Conservation (phyloP, 768 basidiomycete species). For the Lactarius quietus region DNA sequence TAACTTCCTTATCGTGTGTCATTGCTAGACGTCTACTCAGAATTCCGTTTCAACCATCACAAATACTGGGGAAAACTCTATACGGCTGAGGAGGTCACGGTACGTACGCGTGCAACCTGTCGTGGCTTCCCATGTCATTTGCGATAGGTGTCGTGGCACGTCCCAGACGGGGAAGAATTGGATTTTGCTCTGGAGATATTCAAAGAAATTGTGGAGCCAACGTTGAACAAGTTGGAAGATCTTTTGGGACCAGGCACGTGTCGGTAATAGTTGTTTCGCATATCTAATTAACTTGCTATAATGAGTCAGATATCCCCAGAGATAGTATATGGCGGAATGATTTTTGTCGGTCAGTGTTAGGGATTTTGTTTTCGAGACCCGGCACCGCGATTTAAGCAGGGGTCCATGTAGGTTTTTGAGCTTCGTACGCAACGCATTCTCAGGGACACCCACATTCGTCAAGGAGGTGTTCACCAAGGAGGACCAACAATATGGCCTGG, state of each 20-base stretch:
- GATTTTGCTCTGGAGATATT: constrained; percentile 71
- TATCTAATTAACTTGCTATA: constrained; percentile 3
- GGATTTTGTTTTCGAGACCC: background rate
- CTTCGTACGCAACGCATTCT: constrained; percentile 69
- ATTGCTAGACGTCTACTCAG: constrained; percentile 35
- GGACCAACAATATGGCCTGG: constrained; percentile 41
- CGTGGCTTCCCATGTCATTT: background rate
- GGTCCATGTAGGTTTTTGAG: constrained; percentile 51
- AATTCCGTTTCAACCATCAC: constrained; percentile 67
- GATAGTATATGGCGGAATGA: constrained; percentile 78
- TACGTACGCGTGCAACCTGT: constrained; percentile 33
- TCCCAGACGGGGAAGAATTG: constrained; percentile 66
- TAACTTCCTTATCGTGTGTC: background rate
- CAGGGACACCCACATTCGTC: constrained; percentile 66
- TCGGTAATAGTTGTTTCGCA: constrained; percentile 18
- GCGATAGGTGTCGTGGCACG: constrained; percentile 69
- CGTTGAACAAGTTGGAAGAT: constrained; percentile 50
- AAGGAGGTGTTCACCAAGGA: constrained; percentile 50
- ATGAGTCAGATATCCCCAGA: constrained; percentile 40
- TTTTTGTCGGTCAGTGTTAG: constrained; percentile 62
- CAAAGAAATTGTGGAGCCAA: constrained; percentile 60
- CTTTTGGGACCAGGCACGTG: constrained; percentile 52
- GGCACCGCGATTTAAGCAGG: constrained; percentile 1
- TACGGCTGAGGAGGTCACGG: constrained; percentile 62
- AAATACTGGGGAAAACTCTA: constrained; percentile 80